phyloP scores from a whole-genome alignment of 2,329 filamentous ascomycete genomes.

The Myriosclerotinia curreyana region DNA sequence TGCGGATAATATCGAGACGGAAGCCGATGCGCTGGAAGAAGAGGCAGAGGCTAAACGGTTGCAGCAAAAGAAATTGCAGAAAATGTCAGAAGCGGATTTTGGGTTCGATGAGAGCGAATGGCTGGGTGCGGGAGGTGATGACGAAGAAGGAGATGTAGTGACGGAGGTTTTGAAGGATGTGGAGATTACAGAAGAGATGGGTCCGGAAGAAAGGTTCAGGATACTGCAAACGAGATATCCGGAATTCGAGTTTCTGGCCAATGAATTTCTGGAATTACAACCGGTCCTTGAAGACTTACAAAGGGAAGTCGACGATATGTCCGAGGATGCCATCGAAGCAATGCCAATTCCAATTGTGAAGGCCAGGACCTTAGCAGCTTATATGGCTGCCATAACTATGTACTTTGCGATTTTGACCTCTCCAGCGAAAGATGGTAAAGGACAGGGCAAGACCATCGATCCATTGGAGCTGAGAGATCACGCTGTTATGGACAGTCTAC shows the following conservation, averaged over 20 bases:
- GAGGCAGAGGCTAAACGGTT: conserved; percentile 84
- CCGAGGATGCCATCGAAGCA: conserved; percentile 31
- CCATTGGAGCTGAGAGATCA: conserved; percentile 84
- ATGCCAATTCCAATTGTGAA: conserved; percentile 53
- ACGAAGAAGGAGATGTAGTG: conserved; percentile 58
- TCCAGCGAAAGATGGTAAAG: conserved; percentile 59
- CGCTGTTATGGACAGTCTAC: conserved; percentile 80
- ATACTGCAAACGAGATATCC: conserved; percentile 81
- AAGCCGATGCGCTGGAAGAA: conserved; percentile 77
- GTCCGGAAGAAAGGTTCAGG: conserved; percentile 67
- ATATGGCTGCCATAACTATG: conserved; percentile 82
- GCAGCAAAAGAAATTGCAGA: conserved; percentile 85
- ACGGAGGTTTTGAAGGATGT: conserved; percentile 84
- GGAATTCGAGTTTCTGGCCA: conserved; percentile 82
- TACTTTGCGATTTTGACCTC: conserved; percentile 95
- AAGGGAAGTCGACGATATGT: conserved; percentile 48
- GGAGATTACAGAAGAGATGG: conserved; percentile 78
- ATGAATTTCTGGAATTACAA: conserved; percentile 56
- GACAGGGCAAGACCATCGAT: conserved; percentile 58
- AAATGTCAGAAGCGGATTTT: conserved; percentile 90
- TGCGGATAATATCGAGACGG: conserved; percentile 68
- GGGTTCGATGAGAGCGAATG: conserved; percentile 89
- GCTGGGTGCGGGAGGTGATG: conserved; percentile 56
- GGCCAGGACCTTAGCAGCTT: conserved; percentile 77
- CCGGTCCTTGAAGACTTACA: conserved; percentile 59